Conservation (phyloP, 306 rosid genomes). For the Cucurbita argyrosperma region DNA sequence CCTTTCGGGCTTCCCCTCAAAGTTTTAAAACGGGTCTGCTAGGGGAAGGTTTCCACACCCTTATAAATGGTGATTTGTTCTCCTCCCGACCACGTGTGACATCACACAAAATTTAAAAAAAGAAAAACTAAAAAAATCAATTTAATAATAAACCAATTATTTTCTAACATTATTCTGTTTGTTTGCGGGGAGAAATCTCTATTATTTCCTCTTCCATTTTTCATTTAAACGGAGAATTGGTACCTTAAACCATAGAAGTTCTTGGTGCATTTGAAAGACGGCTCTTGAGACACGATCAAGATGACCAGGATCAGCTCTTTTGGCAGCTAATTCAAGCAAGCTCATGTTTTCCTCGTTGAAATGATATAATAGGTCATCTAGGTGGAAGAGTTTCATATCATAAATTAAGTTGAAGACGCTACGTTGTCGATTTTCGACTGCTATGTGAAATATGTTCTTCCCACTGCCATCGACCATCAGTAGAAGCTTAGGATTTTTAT, state of each 20-base stretch:
- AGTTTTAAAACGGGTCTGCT: too few relatives aligned
- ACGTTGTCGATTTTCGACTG: slow-evolving; percentile 10
- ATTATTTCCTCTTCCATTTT: too few relatives aligned
- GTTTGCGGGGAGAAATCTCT: too few relatives aligned
- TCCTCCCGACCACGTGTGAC: too few relatives aligned
- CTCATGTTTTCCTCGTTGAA: neutral
- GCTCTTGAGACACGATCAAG: neutral
- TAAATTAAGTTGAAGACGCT: slow-evolving; percentile 12
- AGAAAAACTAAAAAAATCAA: too few relatives aligned
- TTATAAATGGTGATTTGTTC: too few relatives aligned
- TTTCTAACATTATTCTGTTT: too few relatives aligned
- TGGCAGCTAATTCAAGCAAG: slow-evolving; percentile 10
- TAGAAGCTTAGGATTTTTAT: neutral
- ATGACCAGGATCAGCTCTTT: neutral
- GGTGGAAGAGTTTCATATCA: neutral
- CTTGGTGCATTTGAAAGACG: neutral
- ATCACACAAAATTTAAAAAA: too few relatives aligned
- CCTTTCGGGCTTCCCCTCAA: too few relatives aligned
- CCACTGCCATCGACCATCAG: neutral
- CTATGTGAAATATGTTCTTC: slow-evolving; percentile 9
- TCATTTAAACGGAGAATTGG: too few relatives aligned
- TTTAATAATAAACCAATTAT: too few relatives aligned
- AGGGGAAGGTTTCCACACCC: too few relatives aligned
- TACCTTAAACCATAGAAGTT: slow-evolving; percentile 20
- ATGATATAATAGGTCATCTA: neutral